Evolutionary conservation across 176 grass and related monocot genomes (phyloP).

Genomic region (Bromus sterilis): DNA sequence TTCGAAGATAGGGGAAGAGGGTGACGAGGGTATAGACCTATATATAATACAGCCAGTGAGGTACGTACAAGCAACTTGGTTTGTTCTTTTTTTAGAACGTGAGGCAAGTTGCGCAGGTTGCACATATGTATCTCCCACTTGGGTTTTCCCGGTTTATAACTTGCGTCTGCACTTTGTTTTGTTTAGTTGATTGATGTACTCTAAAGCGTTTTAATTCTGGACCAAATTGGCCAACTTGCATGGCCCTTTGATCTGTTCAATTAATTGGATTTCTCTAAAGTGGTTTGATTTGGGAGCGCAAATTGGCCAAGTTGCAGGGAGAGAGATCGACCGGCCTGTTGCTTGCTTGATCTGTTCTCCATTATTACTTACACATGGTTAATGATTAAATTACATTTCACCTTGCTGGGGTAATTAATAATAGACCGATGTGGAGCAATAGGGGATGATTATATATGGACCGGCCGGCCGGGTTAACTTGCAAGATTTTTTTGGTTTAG

Average conservation of each 20-base stretch:
- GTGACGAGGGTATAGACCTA: background rate
- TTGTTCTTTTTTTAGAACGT: slow-evolving; percentile 16
- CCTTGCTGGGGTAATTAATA: background rate
- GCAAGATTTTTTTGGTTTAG: background rate
- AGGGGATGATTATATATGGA: background rate
- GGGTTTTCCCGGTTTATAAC: background rate
- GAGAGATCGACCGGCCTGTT: background rate
- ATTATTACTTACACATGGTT: background rate
- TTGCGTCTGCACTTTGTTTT: slow-evolving; percentile 1
- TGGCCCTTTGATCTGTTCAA: background rate
- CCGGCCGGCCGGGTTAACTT: background rate
- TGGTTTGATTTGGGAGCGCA: background rate
- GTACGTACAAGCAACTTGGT: slow-evolving; percentile 29
- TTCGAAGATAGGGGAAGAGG: slow-evolving; percentile 20
- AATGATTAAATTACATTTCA: background rate
- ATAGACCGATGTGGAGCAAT: background rate
- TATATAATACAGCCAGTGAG: slow-evolving; percentile 29
- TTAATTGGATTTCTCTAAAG: slow-evolving; percentile 22
- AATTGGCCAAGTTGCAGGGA: slow-evolving; percentile 8
- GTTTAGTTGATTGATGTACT: slow-evolving; percentile 2
- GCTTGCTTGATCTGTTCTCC: background rate
- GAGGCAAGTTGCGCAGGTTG: slow-evolving; percentile 26
- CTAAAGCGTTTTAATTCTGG: background rate
- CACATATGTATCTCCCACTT: slow-evolving; percentile 10
- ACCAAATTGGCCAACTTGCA: slow-evolving; percentile 45